Evolutionary conservation across 192 early-diverging fungal genomes (phyloP).

Genomic region (Gryganskiella cystojenkinii): DNA sequence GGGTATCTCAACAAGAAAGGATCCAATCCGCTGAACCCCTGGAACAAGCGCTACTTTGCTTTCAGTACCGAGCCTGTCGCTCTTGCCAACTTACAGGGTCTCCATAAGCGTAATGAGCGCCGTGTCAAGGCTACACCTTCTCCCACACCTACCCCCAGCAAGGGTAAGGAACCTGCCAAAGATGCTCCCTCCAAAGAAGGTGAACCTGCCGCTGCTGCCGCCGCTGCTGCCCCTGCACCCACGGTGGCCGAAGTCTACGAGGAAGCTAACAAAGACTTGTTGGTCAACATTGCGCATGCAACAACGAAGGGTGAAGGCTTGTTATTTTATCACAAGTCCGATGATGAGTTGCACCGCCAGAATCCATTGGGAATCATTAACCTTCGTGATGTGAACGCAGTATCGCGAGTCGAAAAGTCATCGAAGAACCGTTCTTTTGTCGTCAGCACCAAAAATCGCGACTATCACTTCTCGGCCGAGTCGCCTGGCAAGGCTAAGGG

Average conservation of each 20-base stretch:
- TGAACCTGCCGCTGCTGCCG: background rate
- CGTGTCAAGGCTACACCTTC: constrained; percentile 43
- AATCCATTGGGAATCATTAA: constrained; percentile 52
- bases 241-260: constrained; percentile 34
- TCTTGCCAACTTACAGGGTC: constrained; percentile 25
- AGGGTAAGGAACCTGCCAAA: constrained; percentile 22
- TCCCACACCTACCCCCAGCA: constrained; percentile 4
- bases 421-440: constrained; percentile 47
- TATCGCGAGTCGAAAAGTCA: constrained; percentile 44
- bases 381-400: constrained; percentile 49
- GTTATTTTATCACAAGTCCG: constrained; percentile 54
- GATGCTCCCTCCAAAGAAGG: constrained; percentile 23
- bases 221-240: constrained; percentile 11
- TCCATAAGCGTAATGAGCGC: constrained; percentile 47
- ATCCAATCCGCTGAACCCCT: constrained; percentile 37
- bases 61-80: constrained; percentile 48
- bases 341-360: constrained; percentile 30
- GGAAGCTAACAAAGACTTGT: constrained; percentile 34
- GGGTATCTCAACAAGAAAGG: constrained; percentile 52
- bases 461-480: constrained; percentile 50
- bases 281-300: constrained; percentile 50
- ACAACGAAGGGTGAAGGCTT: constrained; percentile 52
- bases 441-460: constrained; percentile 51
- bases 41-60: constrained; percentile 55
- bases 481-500: constrained; percentile 44